Percentiles rank a stretch among this genome's conserved stretches.
Conservation (phyloP, 352 stramenopile genomes). For the Phytophthora hibernalis region DNA sequence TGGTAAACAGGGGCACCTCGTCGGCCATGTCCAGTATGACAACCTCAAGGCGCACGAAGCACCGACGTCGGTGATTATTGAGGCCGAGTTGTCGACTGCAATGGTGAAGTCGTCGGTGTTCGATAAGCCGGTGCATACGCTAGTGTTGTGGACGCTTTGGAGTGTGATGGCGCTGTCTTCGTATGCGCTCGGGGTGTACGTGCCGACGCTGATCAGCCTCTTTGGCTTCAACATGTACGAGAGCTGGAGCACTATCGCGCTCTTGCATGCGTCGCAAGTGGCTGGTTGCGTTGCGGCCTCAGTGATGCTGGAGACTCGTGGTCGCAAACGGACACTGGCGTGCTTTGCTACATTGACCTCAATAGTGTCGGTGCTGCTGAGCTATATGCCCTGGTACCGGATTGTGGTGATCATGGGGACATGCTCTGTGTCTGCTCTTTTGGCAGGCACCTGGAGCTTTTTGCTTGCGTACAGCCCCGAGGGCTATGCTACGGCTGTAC, state of each 20-base stretch:
- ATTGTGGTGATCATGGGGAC: constrained; percentile 27
- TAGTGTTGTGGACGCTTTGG: constrained; percentile 45
- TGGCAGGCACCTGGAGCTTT: constrained; percentile 32
- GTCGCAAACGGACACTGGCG: constrained; percentile 31
- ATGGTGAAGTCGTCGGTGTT: constrained; percentile 7
- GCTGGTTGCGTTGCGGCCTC: constrained; percentile 27
- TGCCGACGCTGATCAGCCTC: constrained; percentile 44
- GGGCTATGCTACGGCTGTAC: constrained; percentile 20
- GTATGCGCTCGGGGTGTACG: constrained; percentile 41
- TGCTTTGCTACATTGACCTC: constrained; percentile 15
- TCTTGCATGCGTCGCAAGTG: constrained; percentile 31
- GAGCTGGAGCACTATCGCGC: constrained; percentile 26
- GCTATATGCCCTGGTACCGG: constrained; percentile 38
- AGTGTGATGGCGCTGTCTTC: constrained; percentile 38
- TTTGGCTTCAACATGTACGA: constrained; percentile 47
- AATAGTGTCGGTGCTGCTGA: constrained; percentile 25
- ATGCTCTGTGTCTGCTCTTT: constrained; percentile 22
- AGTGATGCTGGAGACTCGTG: constrained; percentile 21
- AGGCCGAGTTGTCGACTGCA: not conserved
- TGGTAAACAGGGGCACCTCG: not conserved
- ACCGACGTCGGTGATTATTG: constrained; percentile 3
- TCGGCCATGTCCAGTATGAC: too few relatives aligned
- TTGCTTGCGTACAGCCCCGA: constrained; percentile 36
- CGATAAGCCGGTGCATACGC: constrained; percentile 20
- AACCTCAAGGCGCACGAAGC: constrained; percentile 21